Conservation (phyloP, 2,329 filamentous ascomycete species). For the Hypocrella siamensis region DNA sequence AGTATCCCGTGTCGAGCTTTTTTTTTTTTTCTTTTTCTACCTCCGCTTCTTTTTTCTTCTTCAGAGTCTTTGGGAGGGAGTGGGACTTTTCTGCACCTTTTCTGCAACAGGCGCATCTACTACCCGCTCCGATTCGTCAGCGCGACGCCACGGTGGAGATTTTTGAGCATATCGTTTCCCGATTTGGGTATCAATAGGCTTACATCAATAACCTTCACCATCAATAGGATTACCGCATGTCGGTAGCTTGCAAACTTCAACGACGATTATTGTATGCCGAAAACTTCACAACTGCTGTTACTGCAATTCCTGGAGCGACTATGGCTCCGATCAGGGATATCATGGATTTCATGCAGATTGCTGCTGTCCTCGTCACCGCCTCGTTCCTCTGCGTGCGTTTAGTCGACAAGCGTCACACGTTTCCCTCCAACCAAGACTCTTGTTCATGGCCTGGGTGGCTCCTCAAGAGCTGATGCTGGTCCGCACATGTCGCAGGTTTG, state of each 20-base stretch:
- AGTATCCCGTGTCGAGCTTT: neutral
- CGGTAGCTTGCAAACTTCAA: slow-evolving; percentile 3
- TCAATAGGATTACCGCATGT: neutral
- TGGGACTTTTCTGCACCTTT: neutral
- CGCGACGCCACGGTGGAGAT: slow-evolving; percentile 3
- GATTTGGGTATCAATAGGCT: slow-evolving; percentile 20
- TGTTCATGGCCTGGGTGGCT: neutral
- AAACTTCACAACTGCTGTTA: slow-evolving; percentile 1
- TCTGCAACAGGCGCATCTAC: neutral
- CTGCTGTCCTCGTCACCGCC: neutral
- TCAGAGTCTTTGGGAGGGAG: too few relatives aligned
- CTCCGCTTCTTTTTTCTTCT: too few relatives aligned
- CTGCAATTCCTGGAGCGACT: neutral
- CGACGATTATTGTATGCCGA: slow-evolving; percentile 3
- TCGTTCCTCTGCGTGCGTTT: neutral
- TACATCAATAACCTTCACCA: slow-evolving; percentile 13
- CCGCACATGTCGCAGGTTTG: neutral
- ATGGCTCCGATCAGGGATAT: neutral
- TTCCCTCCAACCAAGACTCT: too few relatives aligned
- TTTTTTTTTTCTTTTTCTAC: neutral
- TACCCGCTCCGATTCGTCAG: slow-evolving; percentile 11
- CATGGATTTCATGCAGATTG: neutral
- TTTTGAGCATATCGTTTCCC: slow-evolving; percentile 7
- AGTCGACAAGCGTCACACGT: neutral
- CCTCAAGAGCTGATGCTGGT: neutral